Evolutionary conservation across 345 rosid genomes (phyloP).

Genomic region (Iberis pinnata): DNA sequence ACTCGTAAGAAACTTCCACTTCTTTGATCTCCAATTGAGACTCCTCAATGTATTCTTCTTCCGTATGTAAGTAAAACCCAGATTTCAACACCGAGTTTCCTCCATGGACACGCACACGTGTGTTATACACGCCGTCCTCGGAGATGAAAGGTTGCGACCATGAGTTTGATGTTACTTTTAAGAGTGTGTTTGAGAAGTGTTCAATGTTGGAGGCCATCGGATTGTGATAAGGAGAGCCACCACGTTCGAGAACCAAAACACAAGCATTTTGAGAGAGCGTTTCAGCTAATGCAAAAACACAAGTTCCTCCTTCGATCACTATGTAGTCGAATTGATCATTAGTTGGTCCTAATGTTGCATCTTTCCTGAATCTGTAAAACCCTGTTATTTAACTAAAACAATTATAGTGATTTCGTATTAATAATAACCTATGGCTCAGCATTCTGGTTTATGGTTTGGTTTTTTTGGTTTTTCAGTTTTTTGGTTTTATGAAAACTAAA

Average conservation of each 20-base stretch:
- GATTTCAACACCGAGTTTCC: constrained; percentile 71
- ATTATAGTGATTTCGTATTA: not conserved
- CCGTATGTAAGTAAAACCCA: constrained; percentile 60
- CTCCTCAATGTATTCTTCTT: constrained; percentile 28
- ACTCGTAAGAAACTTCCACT: constrained; percentile 48
- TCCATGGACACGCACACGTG: constrained; percentile 62
- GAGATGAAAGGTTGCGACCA: constrained; percentile 61
- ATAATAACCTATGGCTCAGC: not conserved
- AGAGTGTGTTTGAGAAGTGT: constrained; percentile 33
- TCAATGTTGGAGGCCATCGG: constrained; percentile 32
- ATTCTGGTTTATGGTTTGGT: no score
- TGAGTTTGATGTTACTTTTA: constrained; percentile 36
- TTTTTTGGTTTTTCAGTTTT: no score
- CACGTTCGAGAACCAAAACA: constrained; percentile 66
- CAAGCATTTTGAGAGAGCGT: constrained; percentile 47
- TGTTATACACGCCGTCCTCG: constrained; percentile 63
- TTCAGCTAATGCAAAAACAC: constrained; percentile 71
- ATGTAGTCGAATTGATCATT: constrained; percentile 49
- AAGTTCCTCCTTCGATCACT: constrained; percentile 72
- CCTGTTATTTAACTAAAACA: constrained; percentile 28
- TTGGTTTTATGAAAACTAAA: no score
- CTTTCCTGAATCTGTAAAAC: constrained; percentile 42
- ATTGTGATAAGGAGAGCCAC: constrained; percentile 55
- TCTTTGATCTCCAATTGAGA: constrained; percentile 38
- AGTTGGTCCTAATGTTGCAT: constrained; percentile 47